phyloP scores from a whole-genome alignment of 345 rosid genomes.

The Nephelium lappaceum region DNA sequence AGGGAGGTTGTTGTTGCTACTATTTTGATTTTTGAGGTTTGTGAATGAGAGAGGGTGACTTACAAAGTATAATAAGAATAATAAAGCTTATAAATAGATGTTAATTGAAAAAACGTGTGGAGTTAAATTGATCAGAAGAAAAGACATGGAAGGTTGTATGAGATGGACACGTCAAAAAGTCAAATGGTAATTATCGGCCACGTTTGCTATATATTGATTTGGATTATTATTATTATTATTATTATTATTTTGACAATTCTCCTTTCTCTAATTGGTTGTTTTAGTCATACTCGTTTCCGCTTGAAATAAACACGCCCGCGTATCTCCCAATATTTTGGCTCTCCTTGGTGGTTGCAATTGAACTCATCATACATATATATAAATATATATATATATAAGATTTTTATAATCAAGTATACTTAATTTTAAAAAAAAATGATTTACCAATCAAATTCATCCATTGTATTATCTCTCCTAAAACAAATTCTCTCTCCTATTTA shows the following conservation, averaged over 20 bases:
- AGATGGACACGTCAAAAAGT: constrained; percentile 20
- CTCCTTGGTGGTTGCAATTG: background rate
- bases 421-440: too few species aligned
- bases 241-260: background rate
- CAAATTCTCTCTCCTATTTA: too few species aligned
- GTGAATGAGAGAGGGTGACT: background rate
- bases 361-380: too few species aligned
- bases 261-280: background rate
- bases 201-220: background rate
- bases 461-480: too few species aligned
- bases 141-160: background rate
- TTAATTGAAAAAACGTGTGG: constrained; percentile 25
- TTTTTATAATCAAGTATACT: too few species aligned
- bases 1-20: background rate
- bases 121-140: constrained; percentile 20
- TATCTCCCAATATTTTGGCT: background rate
- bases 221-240: background rate
- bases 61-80: background rate
- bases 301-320: background rate
- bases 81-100: constrained; percentile 22
- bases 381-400: too few species aligned
- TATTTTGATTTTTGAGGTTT: constrained; percentile 7
- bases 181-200: constrained; percentile 26
- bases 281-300: background rate
- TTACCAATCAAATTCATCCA: too few species aligned